Percentiles rank a stretch among this genome's conserved stretches.
These are phyloP conservation scores for Talaromyces sp. DNA, from an alignment of 2,329 filamentous ascomycete genomes.

Conservation along the genomic window DNA sequence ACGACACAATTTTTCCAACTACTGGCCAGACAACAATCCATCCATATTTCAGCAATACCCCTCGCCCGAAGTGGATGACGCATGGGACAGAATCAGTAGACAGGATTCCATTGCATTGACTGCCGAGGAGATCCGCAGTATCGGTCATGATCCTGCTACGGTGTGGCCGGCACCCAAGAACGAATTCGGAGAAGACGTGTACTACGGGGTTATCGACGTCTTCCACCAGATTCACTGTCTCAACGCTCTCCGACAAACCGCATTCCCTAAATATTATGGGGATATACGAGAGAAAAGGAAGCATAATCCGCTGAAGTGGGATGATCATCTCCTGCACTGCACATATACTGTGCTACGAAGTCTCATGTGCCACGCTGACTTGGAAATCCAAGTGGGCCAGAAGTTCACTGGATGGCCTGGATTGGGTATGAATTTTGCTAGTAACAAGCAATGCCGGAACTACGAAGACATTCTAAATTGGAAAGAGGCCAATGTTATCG, in stretches of 20 bases:
- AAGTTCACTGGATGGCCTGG: not conserved
- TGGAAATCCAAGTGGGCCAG: not conserved
- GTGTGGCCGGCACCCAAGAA: not conserved
- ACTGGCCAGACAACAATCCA: not conserved
- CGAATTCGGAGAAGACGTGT: not conserved
- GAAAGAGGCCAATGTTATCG: not conserved
- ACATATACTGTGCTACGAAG: not conserved
- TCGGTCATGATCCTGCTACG: not conserved
- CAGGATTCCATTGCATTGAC: not conserved
- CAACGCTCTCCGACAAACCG: not conserved
- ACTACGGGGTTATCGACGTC: not conserved
- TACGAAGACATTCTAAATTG: not conserved
- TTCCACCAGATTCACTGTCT: not conserved
- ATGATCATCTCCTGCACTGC: not conserved
- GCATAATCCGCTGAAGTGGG: not conserved
- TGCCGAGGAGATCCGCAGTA: not conserved
- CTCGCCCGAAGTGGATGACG: not conserved
- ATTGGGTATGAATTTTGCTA: not conserved
- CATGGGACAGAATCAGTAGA: not conserved
- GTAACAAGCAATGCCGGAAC: not conserved
- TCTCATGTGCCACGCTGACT: not conserved
- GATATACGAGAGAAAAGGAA: not conserved
- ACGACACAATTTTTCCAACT: not conserved
- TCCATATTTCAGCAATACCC: not conserved
- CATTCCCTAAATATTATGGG: not conserved